A percentile compares a stretch with the other conserved stretches of the same genome.
Conservation (phyloP, 768 basidiomycete species). For the Kwoniella dendrophila region DNA sequence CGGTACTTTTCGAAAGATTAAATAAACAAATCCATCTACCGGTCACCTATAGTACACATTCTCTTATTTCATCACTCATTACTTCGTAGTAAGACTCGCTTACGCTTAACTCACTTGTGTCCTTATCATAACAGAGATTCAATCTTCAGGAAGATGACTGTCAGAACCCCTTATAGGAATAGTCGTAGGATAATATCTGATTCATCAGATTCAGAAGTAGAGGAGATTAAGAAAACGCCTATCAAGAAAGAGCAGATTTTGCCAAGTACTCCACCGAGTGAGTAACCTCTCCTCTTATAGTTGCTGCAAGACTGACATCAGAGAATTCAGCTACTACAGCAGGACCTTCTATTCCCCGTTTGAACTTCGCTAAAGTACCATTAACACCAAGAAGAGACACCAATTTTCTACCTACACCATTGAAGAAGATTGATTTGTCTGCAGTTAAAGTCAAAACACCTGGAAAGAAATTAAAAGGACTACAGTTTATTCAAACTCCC, state of each 20-base stretch:
- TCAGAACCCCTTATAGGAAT: neutral
- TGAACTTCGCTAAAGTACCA: neutral
- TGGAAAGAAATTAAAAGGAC: conserved; percentile 1
- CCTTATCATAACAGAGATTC: too few relatives aligned
- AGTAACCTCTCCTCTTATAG: too few relatives aligned
- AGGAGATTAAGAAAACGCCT: neutral
- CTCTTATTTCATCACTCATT: too few relatives aligned
- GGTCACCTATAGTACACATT: too few relatives aligned
- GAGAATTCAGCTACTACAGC: neutral
- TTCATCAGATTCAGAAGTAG: neutral
- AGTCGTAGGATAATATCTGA: neutral
- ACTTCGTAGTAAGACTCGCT: too few relatives aligned
- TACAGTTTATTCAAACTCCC: neutral
- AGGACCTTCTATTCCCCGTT: conserved; percentile 6
- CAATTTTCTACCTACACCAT: conserved; percentile 4
- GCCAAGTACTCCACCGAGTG: neutral
- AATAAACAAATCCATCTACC: neutral
- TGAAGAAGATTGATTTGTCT: conserved; percentile 8
- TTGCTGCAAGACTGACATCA: too few relatives aligned
- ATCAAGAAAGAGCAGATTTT: neutral
- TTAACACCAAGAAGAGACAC: conserved; percentile 6
- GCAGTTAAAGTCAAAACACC: conserved; percentile 1
- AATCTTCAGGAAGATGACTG: neutral
- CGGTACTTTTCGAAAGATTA: neutral
- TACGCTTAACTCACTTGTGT: too few relatives aligned